Evolutionary conservation across 441 rosid genomes (phyloP), one percentile per base, ranked within the genome.

Genomic region (Hura crepitans): DNA sequence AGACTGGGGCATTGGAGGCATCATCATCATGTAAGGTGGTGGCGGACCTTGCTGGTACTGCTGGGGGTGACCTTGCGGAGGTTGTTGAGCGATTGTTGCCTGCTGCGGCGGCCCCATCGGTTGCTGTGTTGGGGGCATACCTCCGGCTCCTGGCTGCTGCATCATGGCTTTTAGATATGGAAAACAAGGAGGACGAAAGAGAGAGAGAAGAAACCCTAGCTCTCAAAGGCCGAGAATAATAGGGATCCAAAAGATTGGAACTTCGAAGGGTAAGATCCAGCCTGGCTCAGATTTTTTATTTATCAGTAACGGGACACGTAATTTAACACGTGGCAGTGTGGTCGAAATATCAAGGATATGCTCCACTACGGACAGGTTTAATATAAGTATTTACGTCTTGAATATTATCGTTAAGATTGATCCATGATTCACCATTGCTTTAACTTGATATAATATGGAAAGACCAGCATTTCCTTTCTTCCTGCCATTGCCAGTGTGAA

Each of bases 91-190:
- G 2, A 59, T 59, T 57, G 65, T 20, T 14, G 71, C 75, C 22
- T 83, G 86, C 64, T 81, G 89, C 39, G 80, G 87, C 28, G 77
- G 87, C 22, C 71, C 81, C 72, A 68, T 68, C 0, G 68, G 68
- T 13, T 78, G 86, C 20, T 82, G 85, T 2, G 61, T 17, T 2
- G 72, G 84, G 0, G 85, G 87, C 15, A 81, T 76, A 45, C 78
- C 81, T 53, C 85, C 87, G 0, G 82, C 80, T 68, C 85, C 84
- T 71, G 90, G 92, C 75, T 87, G 90, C 75, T 83, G 92, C 91
- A 86, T 85, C 87, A 80, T 83, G 74, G 71, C 72, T 31, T n/a
- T 39, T 64, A 3, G 45, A 27, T 6, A 23, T 54, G 35, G n/a
- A 3, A 22, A 23, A 5, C 2, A 12, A 11, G 1, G 15, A 10